These are phyloP conservation scores for Alternaria longipes DNA, from an alignment of 2,329 filamentous ascomycete species.

Conservation along the genomic window DNA sequence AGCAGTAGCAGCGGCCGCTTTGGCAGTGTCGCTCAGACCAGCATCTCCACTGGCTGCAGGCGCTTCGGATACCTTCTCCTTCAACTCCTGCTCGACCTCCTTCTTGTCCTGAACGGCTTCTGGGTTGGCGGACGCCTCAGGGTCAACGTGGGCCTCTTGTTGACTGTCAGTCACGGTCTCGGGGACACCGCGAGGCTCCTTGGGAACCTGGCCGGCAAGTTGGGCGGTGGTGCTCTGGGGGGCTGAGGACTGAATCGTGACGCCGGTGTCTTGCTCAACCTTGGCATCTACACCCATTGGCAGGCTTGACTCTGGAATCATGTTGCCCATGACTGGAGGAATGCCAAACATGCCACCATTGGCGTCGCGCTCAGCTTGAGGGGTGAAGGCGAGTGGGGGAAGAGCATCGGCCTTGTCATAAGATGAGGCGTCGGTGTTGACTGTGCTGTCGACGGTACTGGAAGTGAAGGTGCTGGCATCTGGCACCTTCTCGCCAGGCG, in stretches of 20 bases:
- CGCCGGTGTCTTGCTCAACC: constrained; percentile 49
- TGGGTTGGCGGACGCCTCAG: constrained; percentile 74
- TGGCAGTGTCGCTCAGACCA: constrained; percentile 21
- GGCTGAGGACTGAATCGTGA: constrained; percentile 55
- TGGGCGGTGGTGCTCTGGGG: constrained; percentile 57
- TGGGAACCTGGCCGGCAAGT: constrained; percentile 57
- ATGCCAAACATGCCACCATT: constrained; percentile 57
- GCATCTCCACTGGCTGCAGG: constrained; percentile 41
- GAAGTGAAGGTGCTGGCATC: constrained; percentile 69
- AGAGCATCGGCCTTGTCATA: constrained; percentile 80
- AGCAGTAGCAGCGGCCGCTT: constrained; percentile 30
- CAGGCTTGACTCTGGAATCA: constrained; percentile 85
- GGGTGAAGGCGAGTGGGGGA: constrained; percentile 57
- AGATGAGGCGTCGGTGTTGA: constrained; percentile 74
- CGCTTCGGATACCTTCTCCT: constrained; percentile 68
- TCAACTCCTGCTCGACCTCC: constrained; percentile 74
- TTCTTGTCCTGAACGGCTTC: constrained; percentile 76
- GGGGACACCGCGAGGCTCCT: constrained; percentile 59
- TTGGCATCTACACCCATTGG: constrained; percentile 67
- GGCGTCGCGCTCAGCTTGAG: constrained; percentile 54
- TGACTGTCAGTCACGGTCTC: constrained; percentile 77
- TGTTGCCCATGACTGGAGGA: constrained; percentile 63
- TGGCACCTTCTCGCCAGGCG: constrained; percentile 83
- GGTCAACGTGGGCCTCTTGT: constrained; percentile 67
- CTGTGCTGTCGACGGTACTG: constrained; percentile 72